A percentile compares a stretch with the other conserved stretches of the same genome.
Conservation (phyloP, 768 basidiomycete species). For the Macrolepiota albuminosa region DNA sequence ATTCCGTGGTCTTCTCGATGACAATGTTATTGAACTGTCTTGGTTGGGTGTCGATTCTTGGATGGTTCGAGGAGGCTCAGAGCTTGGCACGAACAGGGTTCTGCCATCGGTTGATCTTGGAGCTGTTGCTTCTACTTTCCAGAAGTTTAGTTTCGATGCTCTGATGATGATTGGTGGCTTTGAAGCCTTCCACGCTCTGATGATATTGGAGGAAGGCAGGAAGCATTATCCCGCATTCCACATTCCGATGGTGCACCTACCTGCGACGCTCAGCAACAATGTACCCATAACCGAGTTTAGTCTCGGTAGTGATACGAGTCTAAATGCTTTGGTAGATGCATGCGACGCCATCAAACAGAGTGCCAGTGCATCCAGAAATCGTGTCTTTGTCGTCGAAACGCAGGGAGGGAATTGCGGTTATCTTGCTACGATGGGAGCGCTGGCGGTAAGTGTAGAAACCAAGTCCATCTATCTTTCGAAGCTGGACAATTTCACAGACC, state of each 20-base stretch:
- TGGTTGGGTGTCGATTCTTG: slow-evolving; percentile 98
- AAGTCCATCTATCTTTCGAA: neutral
- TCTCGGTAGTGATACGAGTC: slow-evolving; percentile 92
- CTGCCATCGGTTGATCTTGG: slow-evolving; percentile 87
- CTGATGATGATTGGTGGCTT: slow-evolving; percentile 94
- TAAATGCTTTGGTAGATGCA: slow-evolving; percentile 96
- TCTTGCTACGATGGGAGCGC: slow-evolving; percentile 90
- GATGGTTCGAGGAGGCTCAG: slow-evolving; percentile 95
- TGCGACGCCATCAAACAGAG: slow-evolving; percentile 99
- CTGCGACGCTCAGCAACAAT: slow-evolving; percentile 97
- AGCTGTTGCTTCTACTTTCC: slow-evolving; percentile 86
- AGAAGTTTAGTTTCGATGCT: slow-evolving; percentile 73
- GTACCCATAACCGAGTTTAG: slow-evolving; percentile 97
- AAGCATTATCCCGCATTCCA: slow-evolving; percentile 87
- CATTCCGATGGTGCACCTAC: slow-evolving; percentile 93
- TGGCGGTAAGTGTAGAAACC: slow-evolving; percentile 64
- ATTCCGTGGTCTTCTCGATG: slow-evolving; percentile 91
- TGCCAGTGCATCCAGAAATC: slow-evolving; percentile 90
- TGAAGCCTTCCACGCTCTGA: slow-evolving; percentile 82
- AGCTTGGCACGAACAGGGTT: slow-evolving; percentile 93
- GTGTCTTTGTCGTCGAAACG: slow-evolving; percentile 97
- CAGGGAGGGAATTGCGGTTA: slow-evolving; percentile 98
- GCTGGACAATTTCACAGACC: slow-evolving; percentile 42
- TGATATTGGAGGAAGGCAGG: slow-evolving; percentile 75
- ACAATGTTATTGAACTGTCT: slow-evolving; percentile 77